Base-by-base conservation (phyloP, 805 yeast species). In the Candida andamanensis region DNA sequence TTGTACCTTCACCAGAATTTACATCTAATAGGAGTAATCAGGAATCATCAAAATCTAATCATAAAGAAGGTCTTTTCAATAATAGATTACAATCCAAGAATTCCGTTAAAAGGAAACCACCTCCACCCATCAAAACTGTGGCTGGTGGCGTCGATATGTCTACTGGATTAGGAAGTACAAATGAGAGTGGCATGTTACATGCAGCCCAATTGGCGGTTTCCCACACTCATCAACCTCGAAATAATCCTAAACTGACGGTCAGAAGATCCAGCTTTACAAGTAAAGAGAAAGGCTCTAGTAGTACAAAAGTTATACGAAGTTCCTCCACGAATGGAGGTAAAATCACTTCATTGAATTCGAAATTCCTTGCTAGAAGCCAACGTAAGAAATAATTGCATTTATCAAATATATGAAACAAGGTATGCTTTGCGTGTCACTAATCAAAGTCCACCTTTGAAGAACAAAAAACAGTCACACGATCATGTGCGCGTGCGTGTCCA, bases 311-410 rank as follows among this genome's bases (percentile, higher is more conserved):
- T 16, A 18, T 23, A 22, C 29, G 28, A 15, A 28, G 23, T 13
- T 10, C 29, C n/a, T 11, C 32, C 9, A 15, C 29, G 1, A 28
- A 25, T 19, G 10, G 10, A 9, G 35, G 32, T 13, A 37, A 33
- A 26, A 65, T 77, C 14, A 76, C 82, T 3, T 60, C 76, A 11
- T 61, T 71, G 71, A 78, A 76, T 49, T 78, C 85, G 5, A 74
- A 74, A 45, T 60, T 80, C 28, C 54, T 79, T 36, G 78, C 83
- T 4, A 57, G 85, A 46, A 71, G 77, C 31, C 60, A 64, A 15
- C 55, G 77, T 39, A 68, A 61, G 33, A 68, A 60, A 48, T 56
- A 42, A 23, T 26, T 28, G 14, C 28, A 28, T 29, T 30, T 22
- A 26, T 28, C 22, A 20, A 27, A 13, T 20, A 25, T 21, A 13